phyloP scores from a whole-genome alignment of 2,329 filamentous ascomycete genomes.

The Capronia americana region DNA sequence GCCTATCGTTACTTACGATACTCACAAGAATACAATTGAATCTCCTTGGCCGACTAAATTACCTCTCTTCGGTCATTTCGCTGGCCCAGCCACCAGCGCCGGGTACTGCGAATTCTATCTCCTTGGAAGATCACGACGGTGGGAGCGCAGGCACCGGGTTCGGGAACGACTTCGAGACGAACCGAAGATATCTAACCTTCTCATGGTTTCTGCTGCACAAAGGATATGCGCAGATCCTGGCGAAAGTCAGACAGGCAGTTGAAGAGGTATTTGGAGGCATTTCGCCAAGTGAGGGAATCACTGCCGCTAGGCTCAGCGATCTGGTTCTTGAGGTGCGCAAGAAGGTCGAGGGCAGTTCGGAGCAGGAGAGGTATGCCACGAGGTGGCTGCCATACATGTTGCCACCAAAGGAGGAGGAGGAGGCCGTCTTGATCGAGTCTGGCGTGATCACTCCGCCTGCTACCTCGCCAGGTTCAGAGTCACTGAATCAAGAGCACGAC shows the following conservation, averaged over 20 bases:
- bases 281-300: slow-evolving; percentile 87
- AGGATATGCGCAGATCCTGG: slow-evolving; percentile 83
- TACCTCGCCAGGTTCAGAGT: slow-evolving; percentile 43
- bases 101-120: slow-evolving; percentile 61
- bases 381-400: slow-evolving; percentile 87
- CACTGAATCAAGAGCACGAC: slow-evolving; percentile 24
- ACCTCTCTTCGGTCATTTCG: slow-evolving; percentile 92
- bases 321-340: slow-evolving; percentile 83
- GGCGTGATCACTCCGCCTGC: slow-evolving; percentile 65
- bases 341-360: slow-evolving; percentile 77
- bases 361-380: slow-evolving; percentile 65
- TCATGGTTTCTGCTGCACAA: slow-evolving; percentile 97
- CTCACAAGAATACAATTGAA: slow-evolving; percentile 96
- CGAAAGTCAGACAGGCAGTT: slow-evolving; percentile 82
- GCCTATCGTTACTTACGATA: slow-evolving; percentile 83
- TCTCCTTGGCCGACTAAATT: slow-evolving; percentile 91
- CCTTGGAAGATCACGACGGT: slow-evolving; percentile 90
- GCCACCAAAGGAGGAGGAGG: slow-evolving; percentile 72
- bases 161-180: slow-evolving; percentile 94
- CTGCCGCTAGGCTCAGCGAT: slow-evolving; percentile 77
- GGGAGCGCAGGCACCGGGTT: slow-evolving; percentile 79
- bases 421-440: slow-evolving; percentile 82
- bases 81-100: slow-evolving; percentile 78
- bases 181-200: slow-evolving; percentile 91
- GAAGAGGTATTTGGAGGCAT: slow-evolving; percentile 86